Percentiles rank a stretch among this genome's conserved stretches.
phyloP scores from a whole-genome alignment of 2,329 filamentous ascomycete genomes.

The Aspergillus flavus region DNA sequence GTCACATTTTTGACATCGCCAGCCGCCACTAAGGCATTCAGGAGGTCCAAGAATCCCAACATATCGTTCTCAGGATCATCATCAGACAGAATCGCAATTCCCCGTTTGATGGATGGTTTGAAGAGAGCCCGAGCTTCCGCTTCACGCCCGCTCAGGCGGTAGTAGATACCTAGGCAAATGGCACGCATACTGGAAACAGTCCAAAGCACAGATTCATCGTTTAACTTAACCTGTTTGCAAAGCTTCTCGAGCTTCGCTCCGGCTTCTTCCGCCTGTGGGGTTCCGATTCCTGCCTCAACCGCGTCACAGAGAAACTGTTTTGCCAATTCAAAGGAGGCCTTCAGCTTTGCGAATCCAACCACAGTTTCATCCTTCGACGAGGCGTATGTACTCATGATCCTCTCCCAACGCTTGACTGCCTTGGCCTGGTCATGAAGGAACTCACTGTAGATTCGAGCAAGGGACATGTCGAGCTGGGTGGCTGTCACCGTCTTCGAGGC shows the following conservation, averaged over 20 bases:
- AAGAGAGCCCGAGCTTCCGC: conserved; percentile 8
- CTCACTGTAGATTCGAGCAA: conserved; percentile 13
- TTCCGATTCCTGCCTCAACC: conserved; percentile 7
- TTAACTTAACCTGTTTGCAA: background rate
- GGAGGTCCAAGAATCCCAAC: conserved; percentile 1
- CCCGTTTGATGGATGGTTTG: conserved; percentile 6
- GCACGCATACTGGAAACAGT: background rate
- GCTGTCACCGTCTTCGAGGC: conserved; percentile 8
- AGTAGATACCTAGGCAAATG: conserved; percentile 10
- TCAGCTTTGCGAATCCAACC: conserved; percentile 1
- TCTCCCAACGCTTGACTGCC: conserved; percentile 13
- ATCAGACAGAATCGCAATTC: conserved; percentile 10
- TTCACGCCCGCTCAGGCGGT: conserved; percentile 7
- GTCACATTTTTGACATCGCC: conserved; percentile 10
- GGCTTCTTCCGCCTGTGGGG: background rate
- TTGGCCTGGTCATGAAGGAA: conserved; percentile 9
- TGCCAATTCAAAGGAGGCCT: conserved; percentile 7
- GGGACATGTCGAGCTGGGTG: conserved; percentile 8
- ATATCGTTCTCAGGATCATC: conserved; percentile 15
- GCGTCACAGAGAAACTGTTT: conserved; percentile 7
- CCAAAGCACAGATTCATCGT: background rate
- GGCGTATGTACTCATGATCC: conserved; percentile 11
- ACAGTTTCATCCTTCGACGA: conserved; percentile 4
- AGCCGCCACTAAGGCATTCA: conserved; percentile 1
- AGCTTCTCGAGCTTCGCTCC: conserved; percentile 9